Evolutionary conservation across 1,284 basidiomycete genomes (phyloP), one percentile per base, ranked within the genome.

Genomic region (Gymnopus androsaceus): DNA sequence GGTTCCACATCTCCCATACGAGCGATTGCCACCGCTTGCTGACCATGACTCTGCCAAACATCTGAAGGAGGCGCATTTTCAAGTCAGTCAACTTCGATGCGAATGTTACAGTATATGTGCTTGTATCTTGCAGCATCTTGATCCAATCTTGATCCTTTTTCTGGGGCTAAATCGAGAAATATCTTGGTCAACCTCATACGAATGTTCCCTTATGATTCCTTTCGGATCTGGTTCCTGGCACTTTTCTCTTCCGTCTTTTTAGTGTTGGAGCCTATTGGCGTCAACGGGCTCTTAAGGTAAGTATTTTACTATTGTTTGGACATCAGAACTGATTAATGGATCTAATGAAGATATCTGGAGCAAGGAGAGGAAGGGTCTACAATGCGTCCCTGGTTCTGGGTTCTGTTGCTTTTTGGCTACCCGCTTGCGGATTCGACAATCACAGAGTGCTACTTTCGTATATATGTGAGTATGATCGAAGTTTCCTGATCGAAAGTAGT

Each of bases 261-360:
- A 47, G 74, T 83, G 47, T 66, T 73, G n/a, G 72, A 75, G 3
- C 80, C 83, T 3, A 58, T 83, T 21, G 82, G 75, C 2, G 75
- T 84, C 58, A 81, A 83, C 60, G 60, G 72, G 49, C 64, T 69
- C 44, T 64, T 73, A 21, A 53, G 56, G 69, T 72, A 33, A 19
- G 66, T 54, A 6, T 47, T 14, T 40, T n/a, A n/a, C n/a, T 50
- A 14, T 23, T n/a, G 17, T 27, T 17, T 14, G 19, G 4, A 21
- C 14, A 12, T 31, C n/a, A n/a, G n/a, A 2, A 33, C 25, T 12
- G 3, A 23, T 23, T 17, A 50, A 28, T 30, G 14, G 28, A 42
- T 37, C 14, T 34, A 33, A 61, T 9, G n/a, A 27, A 67, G 63
- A 34, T 61, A 60, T 45, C 25, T 66, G 15, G 66, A 82, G 63